Conservation (phyloP, 2,329 filamentous ascomycete species). For the Botryotinia narcissicola region DNA sequence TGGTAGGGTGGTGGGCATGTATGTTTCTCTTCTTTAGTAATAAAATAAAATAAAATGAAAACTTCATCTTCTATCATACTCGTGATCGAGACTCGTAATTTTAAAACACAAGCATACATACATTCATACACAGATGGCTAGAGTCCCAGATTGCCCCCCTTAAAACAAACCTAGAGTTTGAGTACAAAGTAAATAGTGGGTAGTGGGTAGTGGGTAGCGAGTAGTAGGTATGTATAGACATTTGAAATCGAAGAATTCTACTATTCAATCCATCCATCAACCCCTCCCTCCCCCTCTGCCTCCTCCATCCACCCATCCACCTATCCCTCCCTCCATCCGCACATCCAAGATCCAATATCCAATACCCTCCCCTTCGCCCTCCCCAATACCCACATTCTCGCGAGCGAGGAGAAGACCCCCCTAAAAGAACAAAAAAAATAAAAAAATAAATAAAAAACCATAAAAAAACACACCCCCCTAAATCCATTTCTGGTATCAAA, state of each 20-base stretch:
- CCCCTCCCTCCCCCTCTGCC: no score
- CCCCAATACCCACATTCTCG: background rate
- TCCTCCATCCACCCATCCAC: no score
- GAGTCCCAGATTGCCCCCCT: background rate
- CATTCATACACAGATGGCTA: background rate
- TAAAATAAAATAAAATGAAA: no score
- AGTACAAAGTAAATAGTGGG: background rate
- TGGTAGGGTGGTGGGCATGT: background rate
- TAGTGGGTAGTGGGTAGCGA: background rate
- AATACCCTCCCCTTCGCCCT: background rate
- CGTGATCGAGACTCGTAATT: background rate
- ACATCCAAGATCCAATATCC: background rate
- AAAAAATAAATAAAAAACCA: background rate
- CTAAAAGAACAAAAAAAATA: background rate
- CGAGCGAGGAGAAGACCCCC: no score
- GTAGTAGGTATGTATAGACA: conserved; percentile 14
- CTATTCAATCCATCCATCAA: background rate
- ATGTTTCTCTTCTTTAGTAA: background rate
- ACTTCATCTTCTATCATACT: background rate
- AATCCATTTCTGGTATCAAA: conserved; percentile 17
- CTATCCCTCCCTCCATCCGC: no score
- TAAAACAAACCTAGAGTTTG: background rate
- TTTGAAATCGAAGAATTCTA: background rate
- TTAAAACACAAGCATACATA: background rate
- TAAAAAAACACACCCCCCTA: background rate